phyloP scores from a whole-genome alignment of 306 rosid species.

The Dicorynia guianensis region DNA sequence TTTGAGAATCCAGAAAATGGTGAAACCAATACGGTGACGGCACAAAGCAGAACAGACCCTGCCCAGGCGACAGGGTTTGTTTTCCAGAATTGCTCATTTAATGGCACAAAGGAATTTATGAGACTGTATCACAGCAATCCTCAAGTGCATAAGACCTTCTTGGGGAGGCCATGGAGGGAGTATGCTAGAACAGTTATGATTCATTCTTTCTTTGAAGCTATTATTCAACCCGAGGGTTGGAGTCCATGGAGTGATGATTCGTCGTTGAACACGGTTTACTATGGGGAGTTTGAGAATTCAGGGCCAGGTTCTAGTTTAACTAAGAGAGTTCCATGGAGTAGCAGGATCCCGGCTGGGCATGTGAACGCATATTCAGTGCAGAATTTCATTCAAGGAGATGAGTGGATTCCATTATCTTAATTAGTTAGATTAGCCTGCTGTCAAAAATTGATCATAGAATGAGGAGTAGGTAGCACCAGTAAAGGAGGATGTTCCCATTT shows the following conservation, averaged over 20 bases:
- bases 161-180: slow-evolving; percentile 99
- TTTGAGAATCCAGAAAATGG: slow-evolving; percentile 77
- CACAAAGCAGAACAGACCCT: slow-evolving; percentile 92
- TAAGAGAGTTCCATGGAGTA: slow-evolving; percentile 73
- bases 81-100: slow-evolving; percentile 73
- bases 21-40: slow-evolving; percentile 68
- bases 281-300: slow-evolving; percentile 71
- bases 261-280: slow-evolving; percentile 72
- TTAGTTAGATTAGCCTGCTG: too few relatives aligned
- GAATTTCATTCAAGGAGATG: slow-evolving; percentile 88
- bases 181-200: slow-evolving; percentile 78
- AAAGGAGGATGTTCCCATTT: too few relatives aligned
- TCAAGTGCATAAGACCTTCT: slow-evolving; percentile 69
- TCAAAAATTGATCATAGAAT: too few relatives aligned
- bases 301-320: slow-evolving; percentile 65
- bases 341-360: slow-evolving; percentile 67
- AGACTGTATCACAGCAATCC: slow-evolving; percentile 73
- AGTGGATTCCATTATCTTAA: slow-evolving; percentile 60
- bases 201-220: slow-evolving; percentile 58
- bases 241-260: slow-evolving; percentile 75
- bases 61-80: slow-evolving; percentile 84
- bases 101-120: slow-evolving; percentile 87
- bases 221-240: slow-evolving; percentile 72
- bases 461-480: too few relatives aligned
- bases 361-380: slow-evolving; percentile 63